Percentiles rank a stretch among this genome's conserved stretches.
phyloP scores from a whole-genome alignment of 75 land plant species.

The Chamaecyparis obtusa region DNA sequence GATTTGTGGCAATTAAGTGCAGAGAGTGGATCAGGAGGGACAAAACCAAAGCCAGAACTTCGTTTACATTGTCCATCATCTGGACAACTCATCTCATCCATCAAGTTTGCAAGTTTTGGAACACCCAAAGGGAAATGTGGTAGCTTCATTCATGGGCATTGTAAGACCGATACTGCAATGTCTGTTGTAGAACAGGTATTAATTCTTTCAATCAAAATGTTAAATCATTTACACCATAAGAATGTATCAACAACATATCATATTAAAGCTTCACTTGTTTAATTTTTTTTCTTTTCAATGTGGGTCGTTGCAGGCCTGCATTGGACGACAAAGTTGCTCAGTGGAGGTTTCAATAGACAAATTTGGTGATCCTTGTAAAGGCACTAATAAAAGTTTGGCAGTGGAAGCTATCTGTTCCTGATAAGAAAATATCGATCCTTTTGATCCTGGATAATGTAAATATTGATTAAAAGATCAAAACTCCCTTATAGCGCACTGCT shows the following conservation, averaged over 20 bases:
- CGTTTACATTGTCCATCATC: slow-evolving; percentile 55
- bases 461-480: neutral
- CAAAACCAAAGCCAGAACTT: slow-evolving; percentile 30
- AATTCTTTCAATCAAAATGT: neutral
- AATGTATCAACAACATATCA: neutral
- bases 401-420: slow-evolving; percentile 71
- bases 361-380: slow-evolving; percentile 73
- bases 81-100: slow-evolving; percentile 54
- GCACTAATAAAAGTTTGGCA: slow-evolving; percentile 59
- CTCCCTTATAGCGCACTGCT: neutral
- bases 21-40: slow-evolving; percentile 6
- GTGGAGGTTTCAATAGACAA: slow-evolving; percentile 38
- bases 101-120: slow-evolving; percentile 83
- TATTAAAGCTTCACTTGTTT: neutral
- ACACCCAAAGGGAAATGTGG: slow-evolving; percentile 76
- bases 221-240: neutral
- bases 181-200: slow-evolving; percentile 51
- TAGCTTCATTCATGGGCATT: slow-evolving; percentile 51
- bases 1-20: slow-evolving; percentile 35
- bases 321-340: slow-evolving; percentile 57
- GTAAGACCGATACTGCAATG: slow-evolving; percentile 47
- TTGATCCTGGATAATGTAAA: neutral
- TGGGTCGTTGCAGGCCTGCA: slow-evolving; percentile 51
- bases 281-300: neutral
- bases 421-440: neutral